phyloP scores from a whole-genome alignment of 208 protist genomes.

The Lotmaria passim region DNA sequence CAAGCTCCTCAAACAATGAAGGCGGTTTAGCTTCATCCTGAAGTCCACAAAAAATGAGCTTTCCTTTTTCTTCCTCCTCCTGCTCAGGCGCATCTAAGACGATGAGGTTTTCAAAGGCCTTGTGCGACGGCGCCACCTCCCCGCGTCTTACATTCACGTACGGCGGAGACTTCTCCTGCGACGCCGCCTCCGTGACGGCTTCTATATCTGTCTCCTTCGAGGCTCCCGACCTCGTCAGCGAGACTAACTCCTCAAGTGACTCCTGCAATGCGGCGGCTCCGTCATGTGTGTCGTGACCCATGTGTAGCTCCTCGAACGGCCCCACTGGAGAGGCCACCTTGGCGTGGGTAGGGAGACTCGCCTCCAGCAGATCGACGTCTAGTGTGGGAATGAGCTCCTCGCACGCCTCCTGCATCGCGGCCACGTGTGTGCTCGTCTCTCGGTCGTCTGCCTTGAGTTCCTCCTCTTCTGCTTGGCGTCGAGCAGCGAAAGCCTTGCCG shows the following conservation, averaged over 20 bases:
- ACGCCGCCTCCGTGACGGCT: background rate
- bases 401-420: background rate
- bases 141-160: background rate
- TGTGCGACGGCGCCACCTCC: background rate
- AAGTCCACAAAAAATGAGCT: too few species aligned
- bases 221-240: background rate
- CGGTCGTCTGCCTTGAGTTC: background rate
- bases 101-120: conserved; percentile 14
- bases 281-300: background rate
- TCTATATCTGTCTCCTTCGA: background rate
- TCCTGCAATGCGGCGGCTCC: background rate
- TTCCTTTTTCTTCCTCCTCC: too few species aligned
- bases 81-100: background rate
- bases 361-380: conserved; percentile 5
- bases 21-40: too few species aligned
- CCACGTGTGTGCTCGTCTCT: background rate
- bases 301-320: conserved; percentile 9
- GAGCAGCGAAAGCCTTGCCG: background rate
- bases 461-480: background rate
- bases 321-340: background rate
- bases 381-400: conserved; percentile 3
- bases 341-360: background rate
- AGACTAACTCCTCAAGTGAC: conserved; percentile 4
- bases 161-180: background rate
- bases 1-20: conserved; percentile 1